Evolutionary conservation across 176 grass and related monocot genomes (phyloP).

Genomic region (Calamus simplicifolius): DNA sequence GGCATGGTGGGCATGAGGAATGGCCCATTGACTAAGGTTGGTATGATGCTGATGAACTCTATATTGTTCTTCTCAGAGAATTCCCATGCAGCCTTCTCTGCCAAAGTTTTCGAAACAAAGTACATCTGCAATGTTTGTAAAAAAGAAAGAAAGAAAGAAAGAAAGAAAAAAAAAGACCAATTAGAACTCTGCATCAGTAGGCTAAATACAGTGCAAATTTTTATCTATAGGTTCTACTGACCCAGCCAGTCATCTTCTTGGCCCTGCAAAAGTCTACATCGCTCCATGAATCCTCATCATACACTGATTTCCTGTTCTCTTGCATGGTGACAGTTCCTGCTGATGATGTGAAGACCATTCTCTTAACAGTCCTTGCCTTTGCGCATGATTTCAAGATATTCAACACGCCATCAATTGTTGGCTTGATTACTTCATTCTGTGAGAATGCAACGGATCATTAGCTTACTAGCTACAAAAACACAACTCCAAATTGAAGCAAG

Average conservation of each 20-base stretch:
- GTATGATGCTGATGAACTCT: slow-evolving; percentile 30
- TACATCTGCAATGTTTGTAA: slow-evolving; percentile 21
- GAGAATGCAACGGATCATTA: neutral
- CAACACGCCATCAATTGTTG: slow-evolving; percentile 10
- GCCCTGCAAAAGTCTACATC: slow-evolving; percentile 19
- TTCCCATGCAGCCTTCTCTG: slow-evolving; percentile 26
- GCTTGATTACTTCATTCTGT: slow-evolving; percentile 34
- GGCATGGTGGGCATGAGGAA: slow-evolving; percentile 10
- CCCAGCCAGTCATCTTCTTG: slow-evolving; percentile 25
- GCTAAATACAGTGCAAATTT: neutral
- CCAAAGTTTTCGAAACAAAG: slow-evolving; percentile 30
- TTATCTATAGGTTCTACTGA: neutral
- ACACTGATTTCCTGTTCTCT: neutral
- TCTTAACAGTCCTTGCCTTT: slow-evolving; percentile 21
- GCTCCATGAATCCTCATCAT: slow-evolving; percentile 29
- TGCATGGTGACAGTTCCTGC: neutral
- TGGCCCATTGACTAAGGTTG: slow-evolving; percentile 15
- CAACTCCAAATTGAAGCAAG: too few relatives aligned
- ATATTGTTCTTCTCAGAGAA: slow-evolving; percentile 26
- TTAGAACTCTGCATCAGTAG: too few relatives aligned
- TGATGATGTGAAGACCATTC: slow-evolving; percentile 32
- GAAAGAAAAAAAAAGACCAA: too few relatives aligned
- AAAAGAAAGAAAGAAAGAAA: too few relatives aligned
- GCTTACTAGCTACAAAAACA: too few relatives aligned
- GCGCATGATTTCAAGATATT: slow-evolving; percentile 21